Percentiles rank a stretch among this genome's conserved stretches.
Evolutionary conservation across 1,284 basidiomycete species (phyloP).

Genomic region (Testicularia cyperi): DNA sequence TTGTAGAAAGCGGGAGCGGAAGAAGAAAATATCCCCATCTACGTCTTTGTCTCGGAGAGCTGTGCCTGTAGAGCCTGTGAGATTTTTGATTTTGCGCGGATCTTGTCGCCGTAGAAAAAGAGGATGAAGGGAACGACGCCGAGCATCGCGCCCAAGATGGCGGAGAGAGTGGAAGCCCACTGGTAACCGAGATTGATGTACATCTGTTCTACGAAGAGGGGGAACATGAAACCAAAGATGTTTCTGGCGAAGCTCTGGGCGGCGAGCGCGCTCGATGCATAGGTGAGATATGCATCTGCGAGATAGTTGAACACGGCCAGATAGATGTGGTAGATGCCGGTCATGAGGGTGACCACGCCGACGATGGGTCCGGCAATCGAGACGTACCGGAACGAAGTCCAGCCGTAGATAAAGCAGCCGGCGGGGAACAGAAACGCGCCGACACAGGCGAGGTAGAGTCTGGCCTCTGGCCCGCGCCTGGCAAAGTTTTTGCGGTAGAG

Average conservation of each 20-base stretch:
- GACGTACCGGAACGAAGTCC: constrained; percentile 56
- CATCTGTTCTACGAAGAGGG: constrained; percentile 62
- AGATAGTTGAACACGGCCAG: constrained; percentile 66
- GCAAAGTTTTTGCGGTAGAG: constrained; percentile 26
- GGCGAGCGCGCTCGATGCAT: constrained; percentile 75
- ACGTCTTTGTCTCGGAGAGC: no score
- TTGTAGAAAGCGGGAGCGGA: no score
- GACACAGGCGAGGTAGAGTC: constrained; percentile 62
- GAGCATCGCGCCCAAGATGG: constrained; percentile 66
- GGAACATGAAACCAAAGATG: constrained; percentile 53
- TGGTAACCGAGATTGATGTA: constrained; percentile 68
- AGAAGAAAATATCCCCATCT: no score
- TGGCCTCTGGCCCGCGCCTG: constrained; percentile 61
- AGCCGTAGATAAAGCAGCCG: constrained; percentile 50
- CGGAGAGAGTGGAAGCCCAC: constrained; percentile 74
- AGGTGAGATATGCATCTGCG: constrained; percentile 62
- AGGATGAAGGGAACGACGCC: constrained; percentile 69
- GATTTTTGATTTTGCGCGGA: constrained; percentile 69
- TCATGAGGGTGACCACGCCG: constrained; percentile 48
- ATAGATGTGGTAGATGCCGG: constrained; percentile 56
- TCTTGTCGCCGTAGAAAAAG: constrained; percentile 68
- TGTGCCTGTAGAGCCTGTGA: constrained; percentile 26
- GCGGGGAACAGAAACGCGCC: constrained; percentile 41
- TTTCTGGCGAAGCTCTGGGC: constrained; percentile 73
- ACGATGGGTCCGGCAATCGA: constrained; percentile 57